These are phyloP conservation scores for Somion occarium DNA, from an alignment of 1,284 basidiomycete species.

Conservation along the genomic window DNA sequence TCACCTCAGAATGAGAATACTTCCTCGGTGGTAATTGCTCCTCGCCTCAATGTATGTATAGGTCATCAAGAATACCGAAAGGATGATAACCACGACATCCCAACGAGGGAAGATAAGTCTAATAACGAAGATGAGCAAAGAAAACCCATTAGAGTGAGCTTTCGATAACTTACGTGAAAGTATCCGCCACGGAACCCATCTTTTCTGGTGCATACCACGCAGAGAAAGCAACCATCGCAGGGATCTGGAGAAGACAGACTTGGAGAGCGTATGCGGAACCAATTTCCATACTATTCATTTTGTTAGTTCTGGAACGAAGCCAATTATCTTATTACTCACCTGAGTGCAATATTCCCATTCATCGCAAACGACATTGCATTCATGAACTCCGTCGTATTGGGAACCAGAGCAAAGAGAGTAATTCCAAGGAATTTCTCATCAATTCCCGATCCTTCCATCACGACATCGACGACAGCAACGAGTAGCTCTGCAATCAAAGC, in stretches of 20 bases:
- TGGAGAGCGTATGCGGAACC: slow-evolving; percentile 98
- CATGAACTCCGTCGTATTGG: slow-evolving; percentile 99
- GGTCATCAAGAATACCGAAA: slow-evolving; percentile 94
- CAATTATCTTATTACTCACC: slow-evolving; percentile 42
- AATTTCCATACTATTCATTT: slow-evolving; percentile 88
- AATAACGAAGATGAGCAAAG: not conserved
- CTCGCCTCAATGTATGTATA: slow-evolving; percentile 99
- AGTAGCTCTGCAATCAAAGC: slow-evolving; percentile 95
- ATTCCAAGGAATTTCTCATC: slow-evolving; percentile 98
- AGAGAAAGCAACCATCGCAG: slow-evolving; percentile 98
- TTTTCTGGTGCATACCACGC: slow-evolving; percentile 85
- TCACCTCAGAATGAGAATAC: slow-evolving; percentile 86
- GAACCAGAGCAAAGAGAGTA: slow-evolving; percentile 95
- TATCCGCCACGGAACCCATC: slow-evolving; percentile 79
- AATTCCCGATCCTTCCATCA: slow-evolving; percentile 89
- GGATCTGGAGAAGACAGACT: slow-evolving; percentile 96
- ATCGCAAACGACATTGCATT: slow-evolving; percentile 99
- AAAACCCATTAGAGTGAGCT: not conserved
- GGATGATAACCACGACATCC: slow-evolving; percentile 95
- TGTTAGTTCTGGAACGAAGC: slow-evolving; percentile 4
- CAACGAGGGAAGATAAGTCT: slow-evolving; percentile 98
- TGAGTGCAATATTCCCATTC: slow-evolving; percentile 95
- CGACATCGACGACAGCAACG: slow-evolving; percentile 94
- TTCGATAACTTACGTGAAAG: slow-evolving; percentile 72
- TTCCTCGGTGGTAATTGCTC: slow-evolving; percentile 95